These are phyloP conservation scores for Sporothrix schenckii DNA, from an alignment of 2,329 filamentous ascomycete species.

Conservation along the genomic window DNA sequence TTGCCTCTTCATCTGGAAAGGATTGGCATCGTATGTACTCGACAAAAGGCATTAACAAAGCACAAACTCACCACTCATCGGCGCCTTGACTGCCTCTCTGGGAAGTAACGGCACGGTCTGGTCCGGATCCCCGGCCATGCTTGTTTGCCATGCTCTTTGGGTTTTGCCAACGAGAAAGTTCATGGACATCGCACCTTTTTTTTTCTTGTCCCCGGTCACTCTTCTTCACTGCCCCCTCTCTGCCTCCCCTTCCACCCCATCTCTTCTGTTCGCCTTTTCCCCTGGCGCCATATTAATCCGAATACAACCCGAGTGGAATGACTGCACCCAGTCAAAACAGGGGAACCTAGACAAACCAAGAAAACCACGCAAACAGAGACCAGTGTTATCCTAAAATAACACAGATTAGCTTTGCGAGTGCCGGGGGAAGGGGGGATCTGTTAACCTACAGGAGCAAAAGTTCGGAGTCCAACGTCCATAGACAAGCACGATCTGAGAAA, in stretches of 20 bases:
- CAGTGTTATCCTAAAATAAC: conserved; percentile 22
- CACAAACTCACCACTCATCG: not conserved
- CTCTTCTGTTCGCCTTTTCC: not conserved
- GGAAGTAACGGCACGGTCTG: not conserved
- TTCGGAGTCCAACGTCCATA: not conserved
- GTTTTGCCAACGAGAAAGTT: not conserved
- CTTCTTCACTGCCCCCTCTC: not conserved
- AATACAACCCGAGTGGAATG: not conserved
- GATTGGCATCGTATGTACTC: conserved; percentile 5
- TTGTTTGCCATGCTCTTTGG: not conserved
- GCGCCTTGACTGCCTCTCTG: not conserved
- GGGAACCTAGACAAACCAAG: not conserved
- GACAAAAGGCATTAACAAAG: not conserved
- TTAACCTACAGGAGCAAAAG: not conserved
- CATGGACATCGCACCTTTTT: conserved; percentile 6
- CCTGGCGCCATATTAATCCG: conserved; percentile 12
- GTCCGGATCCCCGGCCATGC: conserved; percentile 9
- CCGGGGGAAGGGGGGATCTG: not conserved
- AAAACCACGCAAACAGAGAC: conserved; percentile 5
- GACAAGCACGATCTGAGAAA: not conserved
- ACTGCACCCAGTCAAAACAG: not conserved
- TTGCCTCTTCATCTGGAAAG: conserved; percentile 2
- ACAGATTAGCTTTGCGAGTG: conserved; percentile 3
- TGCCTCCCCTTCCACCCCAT: not conserved
- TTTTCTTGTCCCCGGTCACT: not conserved